Evolutionary conservation across 2,329 filamentous ascomycete species (phyloP).

Genomic region (Pseudogymnoascus sp.): DNA sequence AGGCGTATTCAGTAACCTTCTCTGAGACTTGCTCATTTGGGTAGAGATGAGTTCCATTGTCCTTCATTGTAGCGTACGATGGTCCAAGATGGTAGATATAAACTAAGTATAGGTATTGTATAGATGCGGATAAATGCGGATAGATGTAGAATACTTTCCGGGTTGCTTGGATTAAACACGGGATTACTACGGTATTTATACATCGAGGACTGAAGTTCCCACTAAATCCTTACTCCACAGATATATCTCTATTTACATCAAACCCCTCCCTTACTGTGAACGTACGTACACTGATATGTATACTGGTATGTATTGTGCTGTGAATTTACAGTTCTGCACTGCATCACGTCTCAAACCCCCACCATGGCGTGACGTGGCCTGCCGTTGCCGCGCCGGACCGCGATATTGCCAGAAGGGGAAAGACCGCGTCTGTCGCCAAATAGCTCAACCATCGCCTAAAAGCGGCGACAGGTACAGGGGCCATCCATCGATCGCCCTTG

Average conservation of each 20-base stretch:
- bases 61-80: slow-evolving; percentile 19
- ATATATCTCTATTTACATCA: background rate
- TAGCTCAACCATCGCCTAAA: background rate
- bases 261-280: background rate
- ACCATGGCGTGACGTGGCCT: background rate
- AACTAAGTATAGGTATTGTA: background rate
- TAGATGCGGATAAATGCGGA: background rate
- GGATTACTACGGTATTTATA: background rate
- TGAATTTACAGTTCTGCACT: background rate
- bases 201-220: background rate
- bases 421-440: background rate
- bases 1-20: slow-evolving; percentile 37
- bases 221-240: background rate
- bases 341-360: background rate
- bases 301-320: background rate
- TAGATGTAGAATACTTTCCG: background rate
- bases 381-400: background rate
- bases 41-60: slow-evolving; percentile 31
- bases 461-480: background rate
- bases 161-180: background rate
- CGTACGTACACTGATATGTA: background rate
- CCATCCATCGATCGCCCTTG: background rate
- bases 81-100: background rate
- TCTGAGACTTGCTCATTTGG: slow-evolving; percentile 34
- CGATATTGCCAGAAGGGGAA: background rate